phyloP scores from a whole-genome alignment of 78 protist genomes.

The Ministeria vibrans region DNA sequence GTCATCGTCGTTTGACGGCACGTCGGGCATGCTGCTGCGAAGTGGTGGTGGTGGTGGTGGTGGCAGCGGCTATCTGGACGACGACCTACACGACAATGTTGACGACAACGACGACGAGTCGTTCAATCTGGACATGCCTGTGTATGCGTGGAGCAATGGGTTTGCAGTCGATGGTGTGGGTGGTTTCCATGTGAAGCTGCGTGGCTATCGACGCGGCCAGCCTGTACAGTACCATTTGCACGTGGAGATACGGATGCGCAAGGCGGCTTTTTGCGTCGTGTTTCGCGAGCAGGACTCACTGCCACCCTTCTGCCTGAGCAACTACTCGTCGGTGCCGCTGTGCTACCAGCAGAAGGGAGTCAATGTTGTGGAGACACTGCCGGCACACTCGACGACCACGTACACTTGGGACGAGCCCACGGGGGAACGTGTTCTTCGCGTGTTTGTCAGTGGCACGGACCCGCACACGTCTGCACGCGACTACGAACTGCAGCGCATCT shows the following conservation, averaged over 20 bases:
- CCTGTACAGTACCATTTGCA: neutral
- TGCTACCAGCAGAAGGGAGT: neutral
- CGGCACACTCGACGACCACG: neutral
- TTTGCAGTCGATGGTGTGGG: neutral
- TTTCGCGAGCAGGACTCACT: neutral
- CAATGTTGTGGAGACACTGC: neutral
- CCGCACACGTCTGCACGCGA: too few relatives aligned
- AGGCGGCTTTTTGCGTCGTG: neutral
- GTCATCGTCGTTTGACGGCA: too few relatives aligned
- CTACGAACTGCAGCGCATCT: too few relatives aligned
- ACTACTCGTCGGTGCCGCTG: neutral
- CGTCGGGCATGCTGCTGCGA: too few relatives aligned
- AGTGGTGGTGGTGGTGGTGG: too few relatives aligned
- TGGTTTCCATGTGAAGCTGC: neutral
- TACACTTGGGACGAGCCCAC: neutral
- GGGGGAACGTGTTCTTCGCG: neutral
- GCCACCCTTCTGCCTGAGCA: neutral
- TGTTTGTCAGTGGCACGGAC: neutral
- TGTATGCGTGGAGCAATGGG: too few relatives aligned
- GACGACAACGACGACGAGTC: too few relatives aligned
- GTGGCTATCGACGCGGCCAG: neutral
- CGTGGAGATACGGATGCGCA: neutral
- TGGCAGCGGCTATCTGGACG: too few relatives aligned
- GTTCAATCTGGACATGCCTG: too few relatives aligned
- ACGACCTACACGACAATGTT: too few relatives aligned